phyloP scores from a whole-genome alignment of 1,284 basidiomycete species.

The Marasmius oreades region DNA sequence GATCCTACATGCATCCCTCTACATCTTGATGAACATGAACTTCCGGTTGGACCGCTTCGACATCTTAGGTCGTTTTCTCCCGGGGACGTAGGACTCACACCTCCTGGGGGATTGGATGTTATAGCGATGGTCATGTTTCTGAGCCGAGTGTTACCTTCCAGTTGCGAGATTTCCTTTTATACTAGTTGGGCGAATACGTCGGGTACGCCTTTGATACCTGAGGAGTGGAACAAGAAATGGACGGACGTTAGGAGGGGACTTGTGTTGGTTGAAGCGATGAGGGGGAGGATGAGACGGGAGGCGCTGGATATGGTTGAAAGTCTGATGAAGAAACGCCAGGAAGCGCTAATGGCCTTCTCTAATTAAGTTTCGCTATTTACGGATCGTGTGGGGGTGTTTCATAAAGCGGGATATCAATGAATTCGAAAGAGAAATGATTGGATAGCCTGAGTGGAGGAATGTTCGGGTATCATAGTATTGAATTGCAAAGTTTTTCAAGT shows the following conservation, averaged over 20 bases:
- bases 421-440: too few species aligned
- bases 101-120: background rate
- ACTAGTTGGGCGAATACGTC: background rate
- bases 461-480: too few species aligned
- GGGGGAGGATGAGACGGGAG: background rate
- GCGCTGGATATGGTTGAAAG: too few species aligned
- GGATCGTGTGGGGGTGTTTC: too few species aligned
- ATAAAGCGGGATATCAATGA: too few species aligned
- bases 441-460: too few species aligned
- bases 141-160: background rate
- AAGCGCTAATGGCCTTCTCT: too few species aligned
- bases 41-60: background rate
- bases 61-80: background rate
- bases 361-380: too few species aligned
- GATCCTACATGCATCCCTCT: background rate
- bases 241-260: constrained; percentile 1
- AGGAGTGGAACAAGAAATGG: background rate
- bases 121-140: background rate
- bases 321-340: too few species aligned
- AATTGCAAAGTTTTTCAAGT: too few species aligned
- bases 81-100: background rate
- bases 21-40: background rate
- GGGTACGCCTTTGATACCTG: background rate
- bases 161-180: background rate
- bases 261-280: background rate